These are phyloP conservation scores for Bipolaris cookei DNA, from an alignment of 2,329 filamentous ascomycete genomes.

Conservation along the genomic window DNA sequence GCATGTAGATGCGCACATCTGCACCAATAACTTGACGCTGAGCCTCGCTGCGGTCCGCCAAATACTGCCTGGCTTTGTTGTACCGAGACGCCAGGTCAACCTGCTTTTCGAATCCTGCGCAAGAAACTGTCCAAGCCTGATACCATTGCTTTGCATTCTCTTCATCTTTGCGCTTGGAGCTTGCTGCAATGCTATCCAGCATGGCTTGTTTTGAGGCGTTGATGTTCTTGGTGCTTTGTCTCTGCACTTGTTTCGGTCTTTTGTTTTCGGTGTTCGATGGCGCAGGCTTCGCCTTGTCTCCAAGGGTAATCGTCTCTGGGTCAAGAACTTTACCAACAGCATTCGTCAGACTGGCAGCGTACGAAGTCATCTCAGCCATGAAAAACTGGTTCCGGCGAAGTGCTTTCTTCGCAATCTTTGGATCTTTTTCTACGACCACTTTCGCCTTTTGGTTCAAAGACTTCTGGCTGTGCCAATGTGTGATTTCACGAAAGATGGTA, in stretches of 20 bases:
- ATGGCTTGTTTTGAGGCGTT: conserved; percentile 53
- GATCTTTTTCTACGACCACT: conserved; percentile 39
- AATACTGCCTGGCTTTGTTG: conserved; percentile 57
- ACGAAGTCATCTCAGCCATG: conserved; percentile 26
- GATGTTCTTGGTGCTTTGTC: conserved; percentile 39
- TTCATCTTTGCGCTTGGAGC: conserved; percentile 53
- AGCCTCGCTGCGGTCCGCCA: conserved; percentile 51
- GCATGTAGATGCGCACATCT: conserved; percentile 58
- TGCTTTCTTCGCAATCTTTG: conserved; percentile 40
- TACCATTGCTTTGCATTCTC: conserved; percentile 50
- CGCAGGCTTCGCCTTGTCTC: conserved; percentile 25
- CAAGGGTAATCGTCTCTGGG: conserved; percentile 36
- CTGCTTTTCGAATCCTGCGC: conserved; percentile 57
- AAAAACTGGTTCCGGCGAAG: conserved; percentile 25
- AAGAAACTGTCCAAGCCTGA: conserved; percentile 55
- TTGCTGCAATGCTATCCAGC: conserved; percentile 52
- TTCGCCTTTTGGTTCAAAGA: conserved; percentile 53
- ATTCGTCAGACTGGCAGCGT: conserved; percentile 25
- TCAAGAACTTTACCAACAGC: conserved; percentile 25
- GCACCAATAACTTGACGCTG: conserved; percentile 51
- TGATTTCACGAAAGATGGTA: conserved; percentile 56
- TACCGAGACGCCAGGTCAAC: conserved; percentile 54
- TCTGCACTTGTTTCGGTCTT: conserved; percentile 30
- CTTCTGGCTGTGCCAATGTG: conserved; percentile 69
- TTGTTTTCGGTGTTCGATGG: conserved; percentile 22